A percentile compares a stretch with the other conserved stretches of the same genome.
Conservation (phyloP, 2,329 filamentous ascomycete species). For the Fusarium albidum region DNA sequence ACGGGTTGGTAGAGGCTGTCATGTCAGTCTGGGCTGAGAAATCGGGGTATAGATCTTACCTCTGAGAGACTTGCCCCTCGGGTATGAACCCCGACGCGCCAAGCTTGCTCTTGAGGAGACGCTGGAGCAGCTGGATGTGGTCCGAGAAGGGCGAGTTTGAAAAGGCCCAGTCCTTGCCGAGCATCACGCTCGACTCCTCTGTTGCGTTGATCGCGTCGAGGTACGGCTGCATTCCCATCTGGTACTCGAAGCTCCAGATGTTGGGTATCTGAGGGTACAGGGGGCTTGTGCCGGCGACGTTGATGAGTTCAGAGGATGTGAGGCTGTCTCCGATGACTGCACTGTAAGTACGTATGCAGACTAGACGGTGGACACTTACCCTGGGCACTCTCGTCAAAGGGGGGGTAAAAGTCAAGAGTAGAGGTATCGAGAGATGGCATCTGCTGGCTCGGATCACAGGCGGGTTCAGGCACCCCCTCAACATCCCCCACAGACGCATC, state of each 20-base stretch:
- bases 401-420: constrained; percentile 4
- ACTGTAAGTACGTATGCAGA: neutral
- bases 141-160: constrained; percentile 45
- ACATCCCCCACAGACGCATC: neutral
- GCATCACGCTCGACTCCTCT: constrained; percentile 27
- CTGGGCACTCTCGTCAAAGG: neutral
- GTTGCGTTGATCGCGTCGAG: constrained; percentile 36
- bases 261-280: constrained; percentile 40
- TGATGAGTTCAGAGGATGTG: constrained; percentile 13
- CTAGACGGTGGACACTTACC: neutral
- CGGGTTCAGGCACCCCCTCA: neutral
- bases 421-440: constrained; percentile 8
- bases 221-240: constrained; percentile 42
- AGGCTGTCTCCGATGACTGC: neutral
- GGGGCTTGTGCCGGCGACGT: constrained; percentile 14
- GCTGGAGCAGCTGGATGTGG: constrained; percentile 40
- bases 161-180: constrained; percentile 37
- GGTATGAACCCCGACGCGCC: constrained; percentile 25
- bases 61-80: constrained; percentile 21
- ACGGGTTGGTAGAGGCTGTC: constrained; percentile 41
- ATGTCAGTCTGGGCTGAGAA: neutral
- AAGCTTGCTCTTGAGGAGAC: constrained; percentile 37
- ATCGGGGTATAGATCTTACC: constrained; percentile 6
- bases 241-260: constrained; percentile 44
- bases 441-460: accelerated